Evolutionary conservation across 2,329 filamentous ascomycete genomes (phyloP), one percentile per base, ranked within the genome.

Genomic region (Pseudogymnoascus sp.): DNA sequence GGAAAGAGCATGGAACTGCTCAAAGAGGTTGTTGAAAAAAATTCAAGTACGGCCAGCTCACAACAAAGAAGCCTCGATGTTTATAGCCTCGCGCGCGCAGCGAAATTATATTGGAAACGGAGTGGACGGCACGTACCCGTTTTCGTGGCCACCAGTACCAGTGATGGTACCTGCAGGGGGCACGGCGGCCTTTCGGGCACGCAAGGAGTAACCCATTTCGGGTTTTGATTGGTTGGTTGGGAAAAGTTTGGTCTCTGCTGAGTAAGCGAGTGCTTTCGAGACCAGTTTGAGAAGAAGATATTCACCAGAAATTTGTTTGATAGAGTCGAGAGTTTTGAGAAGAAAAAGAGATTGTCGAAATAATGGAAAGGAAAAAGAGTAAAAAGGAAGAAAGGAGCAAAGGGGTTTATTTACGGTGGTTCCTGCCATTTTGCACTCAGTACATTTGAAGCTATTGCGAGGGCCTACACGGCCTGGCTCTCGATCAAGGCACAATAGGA

Each of bases 61-160:
- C 4, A 58, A 58, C 34, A 58, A 39, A 58, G 57, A 38, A 54
- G 47, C 41, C 47, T 54, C 47, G 47, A 54, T 54, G 47, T 54
- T 54, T 54, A 54, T 54, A 54, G 47, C 47, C 47, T 54, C 47
- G 47, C 47, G 47, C 43, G 25, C 47, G 47, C 47, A 54, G 32
- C 18, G 32, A 38, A 58, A 58, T 30, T 38, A 39, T 38, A 25
- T 30, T 37, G 22, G 32, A 16, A 35, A 6, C 57, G 57, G 57
- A 37, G 57, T 58, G 34, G 34, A 58, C 34, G 57, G 34, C 34
- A 39, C 57, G 57, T 25, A 58, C 32, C 37, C 34, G 28, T 34
- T 34, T 57, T 57, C 16, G 34, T 57, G 34, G 16, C 28, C 22
- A 25, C 22, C 22, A 25, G 22, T 25, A 25, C 22, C 32, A 38